These are phyloP conservation scores for Sclerotinia spermophila DNA, from an alignment of 2,329 filamentous ascomycete genomes.

Conservation along the genomic window DNA sequence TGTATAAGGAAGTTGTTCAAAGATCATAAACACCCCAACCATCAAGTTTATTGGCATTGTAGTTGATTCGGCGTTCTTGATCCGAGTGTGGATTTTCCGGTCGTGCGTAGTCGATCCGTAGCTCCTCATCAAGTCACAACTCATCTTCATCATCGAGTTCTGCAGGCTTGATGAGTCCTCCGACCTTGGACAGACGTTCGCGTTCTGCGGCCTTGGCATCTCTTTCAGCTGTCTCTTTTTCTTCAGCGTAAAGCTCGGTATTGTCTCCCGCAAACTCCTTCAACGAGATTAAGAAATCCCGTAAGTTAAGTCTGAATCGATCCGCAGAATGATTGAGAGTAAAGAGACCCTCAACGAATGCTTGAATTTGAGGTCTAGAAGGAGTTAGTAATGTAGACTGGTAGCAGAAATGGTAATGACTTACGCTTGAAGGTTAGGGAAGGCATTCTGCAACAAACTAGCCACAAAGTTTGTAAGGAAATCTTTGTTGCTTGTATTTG, in stretches of 20 bases:
- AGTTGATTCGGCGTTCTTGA: constrained; percentile 12
- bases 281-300: constrained; percentile 94
- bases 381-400: constrained; percentile 38
- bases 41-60: constrained; percentile 45
- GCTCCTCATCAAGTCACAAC: constrained; percentile 75
- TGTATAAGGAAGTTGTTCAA: constrained; percentile 35
- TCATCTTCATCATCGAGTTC: constrained; percentile 86
- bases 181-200: constrained; percentile 90
- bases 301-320: constrained; percentile 92
- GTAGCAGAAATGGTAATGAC: constrained; percentile 38
- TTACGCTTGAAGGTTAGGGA: constrained; percentile 87
- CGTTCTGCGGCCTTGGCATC: constrained; percentile 85
- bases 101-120: constrained; percentile 53
- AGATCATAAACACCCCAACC: constrained; percentile 66
- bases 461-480: constrained; percentile 87
- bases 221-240: constrained; percentile 87
- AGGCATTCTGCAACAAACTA: constrained; percentile 80
- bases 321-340: constrained; percentile 82
- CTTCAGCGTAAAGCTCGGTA: constrained; percentile 85
- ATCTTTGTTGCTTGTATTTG: constrained; percentile 83
- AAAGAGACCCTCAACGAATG: constrained; percentile 88
- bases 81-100: constrained; percentile 17
- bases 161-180: constrained; percentile 93
- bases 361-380: constrained; percentile 73
- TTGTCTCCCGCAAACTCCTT: constrained; percentile 98